A percentile compares a stretch with the other conserved stretches of the same genome.
These are phyloP conservation scores for Alternaria brassicicola DNA, from an alignment of 2,329 filamentous ascomycete genomes.

Conservation along the genomic window DNA sequence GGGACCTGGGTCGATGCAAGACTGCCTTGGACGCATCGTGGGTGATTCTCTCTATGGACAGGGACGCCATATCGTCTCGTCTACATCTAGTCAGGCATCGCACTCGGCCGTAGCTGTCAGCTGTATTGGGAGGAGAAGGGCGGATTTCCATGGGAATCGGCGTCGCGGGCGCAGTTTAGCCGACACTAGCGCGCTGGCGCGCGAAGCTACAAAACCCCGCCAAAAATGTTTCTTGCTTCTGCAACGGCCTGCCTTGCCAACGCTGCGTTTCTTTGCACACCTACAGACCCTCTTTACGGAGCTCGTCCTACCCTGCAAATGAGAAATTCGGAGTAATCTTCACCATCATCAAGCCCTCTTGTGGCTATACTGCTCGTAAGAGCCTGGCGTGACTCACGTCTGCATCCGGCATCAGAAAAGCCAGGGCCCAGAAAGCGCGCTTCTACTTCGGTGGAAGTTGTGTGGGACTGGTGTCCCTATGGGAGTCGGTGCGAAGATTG, in stretches of 20 bases:
- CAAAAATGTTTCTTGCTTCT: conserved; percentile 50
- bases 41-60: neutral
- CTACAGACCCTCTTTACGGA: conserved; percentile 59
- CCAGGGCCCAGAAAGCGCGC: conserved; percentile 61
- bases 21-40: neutral
- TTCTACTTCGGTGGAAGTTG: conserved; percentile 29
- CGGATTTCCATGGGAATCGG: conserved; percentile 1
- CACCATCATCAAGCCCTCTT: conserved; percentile 59
- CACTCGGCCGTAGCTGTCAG: neutral
- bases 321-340: conserved; percentile 99
- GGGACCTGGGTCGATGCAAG: neutral
- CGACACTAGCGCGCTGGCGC: conserved; percentile 26
- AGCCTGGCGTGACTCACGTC: conserved; percentile 83
- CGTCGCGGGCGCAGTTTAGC: conserved; percentile 13
- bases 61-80: neutral
- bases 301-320: conserved; percentile 68
- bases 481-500: conserved; percentile 96
- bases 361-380: conserved; percentile 74
- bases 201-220: conserved; percentile 44
- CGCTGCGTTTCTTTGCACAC: conserved; percentile 97
- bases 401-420: conserved; percentile 92
- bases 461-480: conserved; percentile 64
- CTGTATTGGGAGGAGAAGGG: neutral
- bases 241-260: conserved; percentile 84
- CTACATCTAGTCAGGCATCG: neutral